These are phyloP conservation scores for Nicotiana tomentosiformis DNA, from an alignment of 257 asterid species.

Conservation along the genomic window DNA sequence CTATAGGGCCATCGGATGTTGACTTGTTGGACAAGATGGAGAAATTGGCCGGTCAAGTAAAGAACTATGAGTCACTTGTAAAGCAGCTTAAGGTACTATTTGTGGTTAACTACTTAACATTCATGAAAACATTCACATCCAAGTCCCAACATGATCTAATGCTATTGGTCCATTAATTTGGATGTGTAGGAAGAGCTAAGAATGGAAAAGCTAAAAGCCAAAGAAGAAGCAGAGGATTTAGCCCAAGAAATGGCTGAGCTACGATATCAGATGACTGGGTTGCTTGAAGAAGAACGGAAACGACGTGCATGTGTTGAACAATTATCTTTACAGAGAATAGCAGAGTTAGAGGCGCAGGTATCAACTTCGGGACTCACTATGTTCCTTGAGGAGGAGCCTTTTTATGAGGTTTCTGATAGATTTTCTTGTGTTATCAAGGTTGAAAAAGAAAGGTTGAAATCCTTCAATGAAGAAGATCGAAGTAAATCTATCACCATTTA, in stretches of 20 bases:
- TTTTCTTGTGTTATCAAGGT: constrained; percentile 36
- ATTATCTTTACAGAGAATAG: constrained; percentile 70
- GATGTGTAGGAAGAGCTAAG: constrained; percentile 59
- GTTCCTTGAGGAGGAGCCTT: constrained; percentile 2
- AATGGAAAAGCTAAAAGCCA: constrained; percentile 63
- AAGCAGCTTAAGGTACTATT: constrained; percentile 61
- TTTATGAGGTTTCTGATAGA: not conserved
- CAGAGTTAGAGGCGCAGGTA: constrained; percentile 92
- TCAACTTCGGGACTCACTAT: not conserved
- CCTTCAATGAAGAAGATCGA: constrained; percentile 29
- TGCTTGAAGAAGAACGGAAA: constrained; percentile 82
- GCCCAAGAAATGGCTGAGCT: constrained; percentile 98
- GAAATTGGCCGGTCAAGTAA: constrained; percentile 47
- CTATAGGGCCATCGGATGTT: constrained; percentile 34
- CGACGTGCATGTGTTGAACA: constrained; percentile 83
- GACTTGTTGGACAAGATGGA: constrained; percentile 39
- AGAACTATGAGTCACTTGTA: constrained; percentile 51
- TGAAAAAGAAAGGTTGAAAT: constrained; percentile 46
- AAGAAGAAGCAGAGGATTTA: constrained; percentile 90
- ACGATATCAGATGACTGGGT: constrained; percentile 65
- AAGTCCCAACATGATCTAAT: not conserved
- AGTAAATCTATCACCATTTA: constrained; percentile 17
- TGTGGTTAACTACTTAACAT: not conserved
- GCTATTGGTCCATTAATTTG: constrained; percentile 8
- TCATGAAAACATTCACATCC: not conserved